Conservation (phyloP, 108 stramenopile species). For the Cyclotella sp. region DNA sequence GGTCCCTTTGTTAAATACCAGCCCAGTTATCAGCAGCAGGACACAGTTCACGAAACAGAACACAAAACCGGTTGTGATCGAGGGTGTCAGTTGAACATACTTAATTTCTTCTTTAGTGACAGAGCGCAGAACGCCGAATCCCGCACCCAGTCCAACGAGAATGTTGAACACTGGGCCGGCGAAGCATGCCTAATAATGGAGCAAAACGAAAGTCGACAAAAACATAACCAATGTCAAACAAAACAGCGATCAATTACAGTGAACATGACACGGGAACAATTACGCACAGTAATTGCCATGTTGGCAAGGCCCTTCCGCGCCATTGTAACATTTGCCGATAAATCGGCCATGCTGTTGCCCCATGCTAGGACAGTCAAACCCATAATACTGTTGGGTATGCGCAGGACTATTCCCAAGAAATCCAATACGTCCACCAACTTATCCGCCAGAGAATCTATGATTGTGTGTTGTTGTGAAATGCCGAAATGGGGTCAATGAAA, state of each 20-base stretch:
- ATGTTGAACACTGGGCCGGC: constrained; percentile 88
- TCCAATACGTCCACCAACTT: constrained; percentile 64
- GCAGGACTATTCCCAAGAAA: constrained; percentile 62
- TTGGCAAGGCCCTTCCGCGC: constrained; percentile 74
- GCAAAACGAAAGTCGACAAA: background rate
- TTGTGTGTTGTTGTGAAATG: background rate
- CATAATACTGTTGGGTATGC: constrained; percentile 62
- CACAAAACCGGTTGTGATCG: constrained; percentile 49
- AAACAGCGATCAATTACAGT: background rate
- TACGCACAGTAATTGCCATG: constrained; percentile 58
- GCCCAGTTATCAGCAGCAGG: constrained; percentile 37
- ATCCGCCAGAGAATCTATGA: constrained; percentile 62
- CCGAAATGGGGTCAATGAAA: background rate
- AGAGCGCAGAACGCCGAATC: constrained; percentile 44
- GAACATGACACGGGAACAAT: background rate
- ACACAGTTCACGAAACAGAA: constrained; percentile 55
- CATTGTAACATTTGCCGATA: constrained; percentile 78
- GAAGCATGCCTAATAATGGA: constrained; percentile 53
- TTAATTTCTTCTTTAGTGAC: constrained; percentile 27
- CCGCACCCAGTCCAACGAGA: constrained; percentile 41
- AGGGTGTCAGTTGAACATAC: constrained; percentile 46
- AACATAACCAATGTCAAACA: background rate
- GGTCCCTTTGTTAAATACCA: constrained; percentile 44
- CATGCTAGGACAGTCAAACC: constrained; percentile 84
- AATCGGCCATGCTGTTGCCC: constrained; percentile 83